Evolutionary conservation across 2,329 filamentous ascomycete species (phyloP).

Genomic region (Balansia obtecta): DNA sequence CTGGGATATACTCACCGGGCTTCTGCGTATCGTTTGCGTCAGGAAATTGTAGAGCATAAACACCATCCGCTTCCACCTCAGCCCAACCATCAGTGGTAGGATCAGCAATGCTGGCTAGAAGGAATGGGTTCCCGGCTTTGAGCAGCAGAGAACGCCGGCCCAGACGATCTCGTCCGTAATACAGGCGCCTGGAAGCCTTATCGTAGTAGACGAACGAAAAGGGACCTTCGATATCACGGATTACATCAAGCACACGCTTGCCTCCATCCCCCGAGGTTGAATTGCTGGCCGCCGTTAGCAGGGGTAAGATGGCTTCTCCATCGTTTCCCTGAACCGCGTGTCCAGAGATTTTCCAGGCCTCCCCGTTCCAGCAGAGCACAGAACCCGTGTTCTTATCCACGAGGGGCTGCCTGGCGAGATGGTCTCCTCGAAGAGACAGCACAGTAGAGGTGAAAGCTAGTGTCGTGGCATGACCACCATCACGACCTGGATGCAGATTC

Average conservation of each 20-base stretch:
- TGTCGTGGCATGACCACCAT: conserved; percentile 20
- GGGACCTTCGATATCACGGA: conserved; percentile 61
- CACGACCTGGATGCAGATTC: conserved; percentile 9
- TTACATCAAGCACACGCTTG: conserved; percentile 31
- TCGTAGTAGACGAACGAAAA: conserved; percentile 86
- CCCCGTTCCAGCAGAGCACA: conserved; percentile 91
- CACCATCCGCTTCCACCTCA: conserved; percentile 76
- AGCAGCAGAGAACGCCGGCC: conserved; percentile 73
- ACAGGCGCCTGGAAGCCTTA: conserved; percentile 45
- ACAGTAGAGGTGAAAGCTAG: conserved; percentile 72
- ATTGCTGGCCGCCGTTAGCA: conserved; percentile 36
- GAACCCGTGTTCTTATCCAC: conserved; percentile 42
- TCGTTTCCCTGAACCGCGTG: conserved; percentile 61
- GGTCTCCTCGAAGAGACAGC: conserved; percentile 71
- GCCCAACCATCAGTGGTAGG: conserved; percentile 42
- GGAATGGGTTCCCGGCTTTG: conserved; percentile 35
- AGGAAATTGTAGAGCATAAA: conserved; percentile 55
- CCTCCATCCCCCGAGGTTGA: conserved; percentile 8
- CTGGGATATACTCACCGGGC: conserved; percentile 8
- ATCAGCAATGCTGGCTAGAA: conserved; percentile 61
- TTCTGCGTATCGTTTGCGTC: background rate
- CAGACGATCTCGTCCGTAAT: conserved; percentile 77
- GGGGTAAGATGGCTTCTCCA: conserved; percentile 53
- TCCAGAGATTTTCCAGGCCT: conserved; percentile 69
- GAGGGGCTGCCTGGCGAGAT: conserved; percentile 63